Evolutionary conservation across 1,284 basidiomycete species (phyloP), one percentile per base, ranked within the genome.

Genomic region (Ganoderma sinense): DNA sequence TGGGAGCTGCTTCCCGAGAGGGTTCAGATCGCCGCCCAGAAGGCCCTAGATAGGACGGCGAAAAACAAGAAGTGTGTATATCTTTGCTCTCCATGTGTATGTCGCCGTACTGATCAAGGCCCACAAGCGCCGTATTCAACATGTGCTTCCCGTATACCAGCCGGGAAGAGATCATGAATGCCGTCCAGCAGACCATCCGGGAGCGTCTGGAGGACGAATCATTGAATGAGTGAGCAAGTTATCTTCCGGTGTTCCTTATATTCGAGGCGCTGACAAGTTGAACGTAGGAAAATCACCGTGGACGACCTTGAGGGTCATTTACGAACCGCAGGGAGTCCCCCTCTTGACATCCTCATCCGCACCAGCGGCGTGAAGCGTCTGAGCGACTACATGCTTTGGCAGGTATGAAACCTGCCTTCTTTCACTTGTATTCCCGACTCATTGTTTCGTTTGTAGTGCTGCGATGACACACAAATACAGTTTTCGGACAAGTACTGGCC

Each of bases 131-230:
- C 0, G 93, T 97, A 43, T 85, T 99, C 58, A 99, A 99, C 77
- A 85, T 99, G 16, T 97, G 96, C 82, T 97, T 97, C 85, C 94
- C 98, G 0, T 99, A 99, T 78, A 88, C 95, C 0, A 94, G 96
- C 2, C 88, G 93, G 53, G 95, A 99, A 78, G 98, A 99, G 82
- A 97, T 99, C 16, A 88, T 94, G 6, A 87, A 88, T 0, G 93
- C 97, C 0, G 88, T 97, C 1, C 82, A 90, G 73, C 83, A 82
- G 0, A 86, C 87, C 16, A 84, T 96, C 14, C 81, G 83, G 11
- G 78, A 86, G 7, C 84, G 69, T 16, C 41, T 73, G 6, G 66
- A 68, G n/a, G 56, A 70, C 18, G 70, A 69, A n/a, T 51, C 61
- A 14, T 60, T 68, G 20, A 65, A 73, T 43, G 65, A 66, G 71